phyloP scores from a whole-genome alignment of 2,329 filamentous ascomycete species.

The Colletotrichum sp. region DNA sequence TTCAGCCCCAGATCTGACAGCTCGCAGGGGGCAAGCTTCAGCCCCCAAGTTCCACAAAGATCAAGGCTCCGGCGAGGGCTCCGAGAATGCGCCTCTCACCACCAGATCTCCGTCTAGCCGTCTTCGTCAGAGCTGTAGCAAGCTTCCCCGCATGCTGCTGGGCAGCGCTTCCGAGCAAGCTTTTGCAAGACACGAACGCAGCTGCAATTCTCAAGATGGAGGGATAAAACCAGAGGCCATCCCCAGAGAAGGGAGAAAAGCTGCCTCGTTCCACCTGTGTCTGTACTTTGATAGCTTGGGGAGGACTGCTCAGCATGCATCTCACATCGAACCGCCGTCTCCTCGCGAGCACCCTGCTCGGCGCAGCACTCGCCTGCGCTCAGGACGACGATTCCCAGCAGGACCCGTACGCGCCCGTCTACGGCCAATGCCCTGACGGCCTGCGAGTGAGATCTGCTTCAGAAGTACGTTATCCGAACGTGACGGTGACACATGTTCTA shows the following conservation, averaged over 20 bases:
- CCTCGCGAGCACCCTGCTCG: neutral
- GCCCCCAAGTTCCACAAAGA: neutral
- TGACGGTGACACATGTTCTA: neutral
- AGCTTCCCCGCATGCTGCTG: neutral
- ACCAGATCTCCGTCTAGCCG: neutral
- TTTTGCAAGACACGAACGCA: neutral
- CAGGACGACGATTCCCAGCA: neutral
- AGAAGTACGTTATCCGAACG: neutral
- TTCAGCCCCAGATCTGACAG: neutral
- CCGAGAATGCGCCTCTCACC: neutral
- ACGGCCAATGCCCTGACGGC: neutral
- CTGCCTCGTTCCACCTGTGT: too few relatives aligned
- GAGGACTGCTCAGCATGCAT: neutral
- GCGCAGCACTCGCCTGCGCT: neutral
- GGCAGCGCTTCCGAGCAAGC: neutral
- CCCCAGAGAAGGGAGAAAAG: neutral
- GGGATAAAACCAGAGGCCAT: neutral
- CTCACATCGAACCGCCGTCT: neutral
- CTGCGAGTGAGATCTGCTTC: neutral
- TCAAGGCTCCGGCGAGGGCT: neutral
- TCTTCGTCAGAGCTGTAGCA: neutral
- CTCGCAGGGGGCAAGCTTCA: neutral
- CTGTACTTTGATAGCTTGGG: neutral
- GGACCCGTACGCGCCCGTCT: constrained; percentile 15
- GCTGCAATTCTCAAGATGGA: neutral